Conservation (phyloP, 2,329 filamentous ascomycete species). For the Pseudogymnoascus sp. region DNA sequence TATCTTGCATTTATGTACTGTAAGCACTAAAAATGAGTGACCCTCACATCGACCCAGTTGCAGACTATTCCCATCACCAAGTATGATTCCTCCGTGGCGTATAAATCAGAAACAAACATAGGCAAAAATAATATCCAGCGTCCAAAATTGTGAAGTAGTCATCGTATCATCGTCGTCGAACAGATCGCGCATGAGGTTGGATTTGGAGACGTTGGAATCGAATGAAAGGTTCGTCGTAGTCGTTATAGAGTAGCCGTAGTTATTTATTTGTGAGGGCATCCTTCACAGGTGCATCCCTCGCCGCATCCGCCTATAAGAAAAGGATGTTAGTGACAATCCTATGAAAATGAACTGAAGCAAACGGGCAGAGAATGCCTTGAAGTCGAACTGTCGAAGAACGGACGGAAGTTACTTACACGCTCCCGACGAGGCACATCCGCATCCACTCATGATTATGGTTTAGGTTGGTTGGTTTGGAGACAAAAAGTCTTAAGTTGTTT, state of each 20-base stretch:
- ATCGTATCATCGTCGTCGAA: not conserved
- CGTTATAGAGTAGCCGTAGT: not conserved
- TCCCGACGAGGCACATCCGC: not conserved
- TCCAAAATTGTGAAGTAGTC: not conserved
- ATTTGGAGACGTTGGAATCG: not conserved
- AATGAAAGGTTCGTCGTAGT: not conserved
- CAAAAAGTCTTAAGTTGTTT: not conserved
- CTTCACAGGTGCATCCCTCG: not conserved
- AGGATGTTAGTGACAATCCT: not conserved
- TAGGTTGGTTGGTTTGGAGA: not conserved
- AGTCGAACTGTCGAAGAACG: not conserved
- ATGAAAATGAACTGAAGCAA: not conserved
- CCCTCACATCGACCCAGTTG: not conserved
- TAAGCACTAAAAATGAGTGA: not conserved
- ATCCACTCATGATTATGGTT: constrained; percentile 1
- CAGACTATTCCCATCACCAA: not conserved
- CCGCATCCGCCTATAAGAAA: not conserved
- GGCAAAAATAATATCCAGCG: not conserved
- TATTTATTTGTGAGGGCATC: not conserved
- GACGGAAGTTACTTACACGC: not conserved
- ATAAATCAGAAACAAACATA: not conserved
- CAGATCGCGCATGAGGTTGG: not conserved
- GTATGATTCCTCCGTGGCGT: not conserved
- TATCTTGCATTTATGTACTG: not conserved
- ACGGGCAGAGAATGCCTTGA: not conserved